A percentile compares a stretch with the other conserved stretches of the same genome.
phyloP scores from a whole-genome alignment of 2,329 filamentous ascomycete genomes.

The Moelleriella libera region DNA sequence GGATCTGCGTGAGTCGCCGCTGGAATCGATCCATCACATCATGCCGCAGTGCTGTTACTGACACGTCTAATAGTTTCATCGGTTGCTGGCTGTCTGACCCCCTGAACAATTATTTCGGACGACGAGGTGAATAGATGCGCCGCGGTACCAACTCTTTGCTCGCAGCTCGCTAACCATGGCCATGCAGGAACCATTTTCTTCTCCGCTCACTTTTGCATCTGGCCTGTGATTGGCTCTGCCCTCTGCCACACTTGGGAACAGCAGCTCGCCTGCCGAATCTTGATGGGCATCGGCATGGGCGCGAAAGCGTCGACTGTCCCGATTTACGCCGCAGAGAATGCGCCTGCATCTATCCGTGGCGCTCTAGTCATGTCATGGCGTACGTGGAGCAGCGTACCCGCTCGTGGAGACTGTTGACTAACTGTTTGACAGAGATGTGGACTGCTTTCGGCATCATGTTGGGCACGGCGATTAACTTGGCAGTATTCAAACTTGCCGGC shows the following conservation, averaged over 20 bases:
- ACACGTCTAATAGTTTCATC: slow-evolving; percentile 15
- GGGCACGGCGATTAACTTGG: slow-evolving; percentile 25
- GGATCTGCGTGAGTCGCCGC: slow-evolving; percentile 20
- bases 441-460: slow-evolving; percentile 37
- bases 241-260: slow-evolving; percentile 54
- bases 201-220: slow-evolving; percentile 56
- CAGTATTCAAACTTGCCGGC: slow-evolving; percentile 11
- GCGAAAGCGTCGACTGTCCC: slow-evolving; percentile 52
- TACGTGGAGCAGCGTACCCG: slow-evolving; percentile 1
- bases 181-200: slow-evolving; percentile 43
- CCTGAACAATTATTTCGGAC: slow-evolving; percentile 31
- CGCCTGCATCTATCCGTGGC: slow-evolving; percentile 53
- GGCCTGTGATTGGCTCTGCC: slow-evolving; percentile 48
- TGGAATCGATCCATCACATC: too few relatives aligned
- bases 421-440: slow-evolving; percentile 39
- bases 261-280: slow-evolving; percentile 50
- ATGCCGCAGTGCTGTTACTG: neutral
- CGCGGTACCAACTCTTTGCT: neutral
- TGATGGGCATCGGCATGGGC: slow-evolving; percentile 57
- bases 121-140: slow-evolving; percentile 12
- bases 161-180: neutral
- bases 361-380: slow-evolving; percentile 72
- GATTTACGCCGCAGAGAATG: slow-evolving; percentile 61
- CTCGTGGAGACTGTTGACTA: too few relatives aligned
- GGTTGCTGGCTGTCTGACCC: slow-evolving; percentile 56